Evolutionary conservation across 192 early-diverging fungal species (phyloP), one percentile per base, ranked within the genome.

Genomic region (Rhizoclosmatium globosum): DNA sequence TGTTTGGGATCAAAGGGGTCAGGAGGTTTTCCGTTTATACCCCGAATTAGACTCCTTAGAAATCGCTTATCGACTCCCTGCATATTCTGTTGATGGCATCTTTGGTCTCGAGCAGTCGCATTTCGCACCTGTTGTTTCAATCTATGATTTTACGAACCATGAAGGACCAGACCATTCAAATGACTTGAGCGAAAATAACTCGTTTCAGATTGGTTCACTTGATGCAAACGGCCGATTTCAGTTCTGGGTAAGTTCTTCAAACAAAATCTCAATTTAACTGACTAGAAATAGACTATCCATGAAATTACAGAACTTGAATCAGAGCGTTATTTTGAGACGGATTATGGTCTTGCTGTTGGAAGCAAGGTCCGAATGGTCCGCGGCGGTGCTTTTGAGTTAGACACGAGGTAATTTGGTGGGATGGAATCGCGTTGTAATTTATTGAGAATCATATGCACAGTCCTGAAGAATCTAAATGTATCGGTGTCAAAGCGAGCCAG

Each of bases 291-390:
- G 72, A 59, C 21, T 23, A 42, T 74, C 11, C 23, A 48, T 64
- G 72, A 74, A 45, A 59, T 74, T 17, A 61, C 72, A 23, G 56
- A 42, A 41, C 4, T 74, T 11, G 72, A 74, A 45, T 74, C 72
- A 15, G 31, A 74, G 57, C 59, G 61, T 21, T 62, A 62, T 62
- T 48, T 71, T 39, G 83, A 87, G 53, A 47, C 47, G 3, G 87
- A 88, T 60, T 83, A 62, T 73, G 87, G 87, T 17, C 76, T 86
- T 79, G 71, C 48, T 31, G 73, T 84, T 42, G 87, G 87, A 39
- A 76, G 82, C 47, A 47, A 70, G 50, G 72, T 87, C 0, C 75
- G 69, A 61, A 68, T 87, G 13, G 64, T 85, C 3, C 56, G 71
- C 1, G 79, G 85, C 39, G 73, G 56, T 13, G 43, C 39, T 3